Percentiles rank a stretch among this genome's conserved stretches.
Conservation (phyloP, 139 green algal genomes). For the Chara braunii region DNA sequence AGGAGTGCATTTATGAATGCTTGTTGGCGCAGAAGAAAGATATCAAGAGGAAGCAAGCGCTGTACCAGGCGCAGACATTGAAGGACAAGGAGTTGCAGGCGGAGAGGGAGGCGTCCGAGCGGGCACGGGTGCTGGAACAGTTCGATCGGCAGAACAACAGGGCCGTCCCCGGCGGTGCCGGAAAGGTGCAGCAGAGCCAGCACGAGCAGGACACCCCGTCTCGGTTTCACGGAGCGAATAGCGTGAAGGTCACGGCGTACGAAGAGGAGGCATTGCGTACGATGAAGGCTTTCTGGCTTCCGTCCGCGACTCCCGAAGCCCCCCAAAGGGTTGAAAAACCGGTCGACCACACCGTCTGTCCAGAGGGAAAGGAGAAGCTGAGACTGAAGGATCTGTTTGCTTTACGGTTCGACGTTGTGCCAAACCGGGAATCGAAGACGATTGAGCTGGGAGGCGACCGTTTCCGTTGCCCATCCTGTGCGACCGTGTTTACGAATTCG, state of each 20-base stretch:
- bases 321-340: conserved; percentile 20
- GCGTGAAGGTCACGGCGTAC: conserved; percentile 37
- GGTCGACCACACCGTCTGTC: conserved; percentile 27
- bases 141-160: conserved; percentile 43
- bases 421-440: not conserved
- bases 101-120: not conserved
- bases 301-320: conserved; percentile 38
- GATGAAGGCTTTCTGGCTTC: conserved; percentile 46
- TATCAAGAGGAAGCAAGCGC: conserved; percentile 37
- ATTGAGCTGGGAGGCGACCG: not conserved
- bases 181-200: not conserved
- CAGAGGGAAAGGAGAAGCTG: conserved; percentile 40
- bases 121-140: conserved; percentile 15
- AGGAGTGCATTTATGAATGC: conserved; percentile 43
- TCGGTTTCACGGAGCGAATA: conserved; percentile 35
- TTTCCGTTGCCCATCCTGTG: conserved; percentile 29
- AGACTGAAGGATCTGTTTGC: conserved; percentile 41
- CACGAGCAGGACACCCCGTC: not conserved
- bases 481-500: conserved; percentile 24
- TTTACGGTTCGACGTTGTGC: conserved; percentile 20
- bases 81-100: conserved; percentile 9
- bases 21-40: conserved; percentile 45
- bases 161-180: not conserved
- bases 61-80: conserved; percentile 21
- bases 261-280: conserved; percentile 38